Base-by-base conservation (phyloP, 2,329 filamentous ascomycete genomes). In the Nothomitra cinnamomea region DNA sequence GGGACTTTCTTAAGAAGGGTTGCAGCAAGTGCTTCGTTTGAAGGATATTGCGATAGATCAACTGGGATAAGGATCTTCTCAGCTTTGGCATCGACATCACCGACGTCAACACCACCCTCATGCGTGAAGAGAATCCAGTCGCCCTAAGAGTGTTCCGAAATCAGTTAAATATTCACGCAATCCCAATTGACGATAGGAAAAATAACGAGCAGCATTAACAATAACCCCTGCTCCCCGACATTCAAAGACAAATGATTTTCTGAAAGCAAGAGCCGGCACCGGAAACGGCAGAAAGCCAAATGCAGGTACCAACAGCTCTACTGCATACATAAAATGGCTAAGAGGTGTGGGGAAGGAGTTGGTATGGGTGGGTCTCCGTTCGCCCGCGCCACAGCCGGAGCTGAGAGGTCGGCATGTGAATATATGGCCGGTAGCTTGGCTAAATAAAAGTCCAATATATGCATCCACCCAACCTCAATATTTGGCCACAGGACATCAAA, bases 111-210 rank as follows among this genome's bases (percentile, higher is more conserved):
- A 85, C 92, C 92, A 77, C 92, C 92, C 74, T 98, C 92, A 74
- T 98, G 88, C 65, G 90, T 95, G 78, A 98, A 98, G 66, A 98
- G 87, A 68, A 98, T 95, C 88, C 89, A 96, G 73, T 98, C 92
- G 67, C 92, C 92, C 92, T 96, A 68, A 58, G 58, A 56, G 57
- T 59, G 57, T 59, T 56, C 28, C n/a, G n/a, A n/a, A 28, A 13
- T 41, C 21, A 40, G 40, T 24, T 41, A 25, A 41, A 5, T 32
- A 32, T 32, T 10, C 28, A 32, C 28, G 5, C 28, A 32, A 32
- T 32, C 28, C 4, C 10, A 4, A 32, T 10, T 32, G 28, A 32
- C 10, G 5, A 32, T 10, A 32, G 5, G 4, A 32, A 32, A 10
- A 32, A 32, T 32, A 10, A 32, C 5, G 4, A 32, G 28, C 10